Evolutionary conservation across 164 flowering plant genomes (phyloP).

Genomic region (Chimonanthus praecox): DNA sequence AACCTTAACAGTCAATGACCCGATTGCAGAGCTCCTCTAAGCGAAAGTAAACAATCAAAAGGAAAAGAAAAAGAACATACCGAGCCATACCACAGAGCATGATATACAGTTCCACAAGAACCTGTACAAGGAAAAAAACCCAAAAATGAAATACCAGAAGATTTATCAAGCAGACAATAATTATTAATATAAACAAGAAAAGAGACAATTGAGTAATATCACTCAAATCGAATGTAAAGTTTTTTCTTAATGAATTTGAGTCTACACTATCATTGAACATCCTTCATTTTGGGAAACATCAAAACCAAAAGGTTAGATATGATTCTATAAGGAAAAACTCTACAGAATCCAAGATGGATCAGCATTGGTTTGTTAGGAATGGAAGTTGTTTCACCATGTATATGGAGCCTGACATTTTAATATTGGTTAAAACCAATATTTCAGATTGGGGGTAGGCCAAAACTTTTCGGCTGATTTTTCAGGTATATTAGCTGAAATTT

Average conservation of each 20-base stretch:
- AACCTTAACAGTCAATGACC: background rate
- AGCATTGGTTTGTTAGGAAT: background rate
- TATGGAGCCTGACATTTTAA: no score
- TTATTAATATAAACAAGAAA: background rate
- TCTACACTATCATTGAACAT: background rate
- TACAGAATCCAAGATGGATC: background rate
- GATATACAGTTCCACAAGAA: conserved; percentile 99
- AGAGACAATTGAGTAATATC: background rate
- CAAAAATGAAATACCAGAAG: background rate
- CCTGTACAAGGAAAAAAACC: conserved; percentile 40
- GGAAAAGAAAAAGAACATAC: conserved; percentile 53
- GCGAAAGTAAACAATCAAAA: background rate
- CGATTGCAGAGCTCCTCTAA: background rate
- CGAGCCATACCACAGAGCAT: conserved; percentile 98
- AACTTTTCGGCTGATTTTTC: no score
- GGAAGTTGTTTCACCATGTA: no score
- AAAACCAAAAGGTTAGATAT: background rate
- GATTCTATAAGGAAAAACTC: no score
- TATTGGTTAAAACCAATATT: no score
- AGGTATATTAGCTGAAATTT: no score
- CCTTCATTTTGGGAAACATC: background rate
- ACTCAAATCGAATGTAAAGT: background rate
- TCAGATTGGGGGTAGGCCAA: no score
- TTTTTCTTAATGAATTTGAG: background rate
- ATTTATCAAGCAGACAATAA: conserved; percentile 1